Evolutionary conservation across 768 basidiomycete species (phyloP).

Genomic region (Tylopilus cervinicoccineus): DNA sequence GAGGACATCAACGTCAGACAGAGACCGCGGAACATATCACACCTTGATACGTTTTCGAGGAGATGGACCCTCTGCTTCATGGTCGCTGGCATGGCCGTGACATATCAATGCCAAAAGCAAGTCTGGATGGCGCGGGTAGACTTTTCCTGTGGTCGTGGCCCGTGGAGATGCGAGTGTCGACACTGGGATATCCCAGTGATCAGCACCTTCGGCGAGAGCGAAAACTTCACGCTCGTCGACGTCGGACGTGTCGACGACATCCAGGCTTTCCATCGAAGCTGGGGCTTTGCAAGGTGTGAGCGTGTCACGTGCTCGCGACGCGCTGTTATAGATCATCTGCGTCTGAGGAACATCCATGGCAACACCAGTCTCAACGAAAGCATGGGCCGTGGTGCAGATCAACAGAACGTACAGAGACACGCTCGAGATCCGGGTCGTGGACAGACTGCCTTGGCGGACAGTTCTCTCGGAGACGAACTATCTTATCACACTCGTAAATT

Average conservation of each 20-base stretch:
- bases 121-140: neutral
- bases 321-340: neutral
- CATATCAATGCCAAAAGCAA: neutral
- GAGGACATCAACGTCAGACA: slow-evolving; percentile 9
- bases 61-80: slow-evolving; percentile 16
- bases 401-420: too few species aligned
- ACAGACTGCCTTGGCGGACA: too few species aligned
- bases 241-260: slow-evolving; percentile 62
- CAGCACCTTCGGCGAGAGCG: slow-evolving; percentile 11
- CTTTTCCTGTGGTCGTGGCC: neutral
- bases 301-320: slow-evolving; percentile 20
- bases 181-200: neutral
- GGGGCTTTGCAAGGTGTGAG: too few species aligned
- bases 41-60: slow-evolving; percentile 40
- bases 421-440: too few species aligned
- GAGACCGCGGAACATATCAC: neutral
- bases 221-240: slow-evolving; percentile 52
- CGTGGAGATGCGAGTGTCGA: slow-evolving; percentile 7
- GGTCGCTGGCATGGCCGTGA: slow-evolving; percentile 3
- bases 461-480: too few species aligned
- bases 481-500: too few species aligned
- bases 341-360: neutral
- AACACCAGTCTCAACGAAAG: too few species aligned
- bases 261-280: slow-evolving; percentile 26
- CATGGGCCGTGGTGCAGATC: too few species aligned